Conservation (phyloP, 257 asterid genomes). For the Rubia yunnanensis region DNA sequence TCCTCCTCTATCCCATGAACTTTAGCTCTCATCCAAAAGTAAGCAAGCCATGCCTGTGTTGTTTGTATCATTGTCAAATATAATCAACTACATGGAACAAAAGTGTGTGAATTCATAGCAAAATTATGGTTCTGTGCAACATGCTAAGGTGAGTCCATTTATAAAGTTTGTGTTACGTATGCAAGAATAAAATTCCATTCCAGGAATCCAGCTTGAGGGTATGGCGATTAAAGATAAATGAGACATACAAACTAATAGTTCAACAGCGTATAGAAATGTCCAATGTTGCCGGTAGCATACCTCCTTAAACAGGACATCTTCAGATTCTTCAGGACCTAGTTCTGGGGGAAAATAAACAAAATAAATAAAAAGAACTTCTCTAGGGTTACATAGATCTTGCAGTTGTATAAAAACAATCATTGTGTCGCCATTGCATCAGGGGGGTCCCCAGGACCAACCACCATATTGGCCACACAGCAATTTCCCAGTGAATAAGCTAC, state of each 20-base stretch:
- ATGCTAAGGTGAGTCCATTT: background rate
- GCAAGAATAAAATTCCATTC: too few relatives aligned
- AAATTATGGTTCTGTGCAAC: background rate
- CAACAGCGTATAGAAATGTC: conserved; percentile 4
- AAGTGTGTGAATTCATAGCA: too few relatives aligned
- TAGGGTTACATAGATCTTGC: background rate
- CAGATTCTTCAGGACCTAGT: conserved; percentile 92
- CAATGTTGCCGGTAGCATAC: conserved; percentile 24
- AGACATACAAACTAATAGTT: background rate
- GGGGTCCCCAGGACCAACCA: background rate
- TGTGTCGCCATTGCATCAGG: background rate
- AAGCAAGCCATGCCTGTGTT: conserved; percentile 93
- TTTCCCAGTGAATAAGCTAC: background rate
- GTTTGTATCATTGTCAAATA: background rate
- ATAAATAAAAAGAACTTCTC: background rate
- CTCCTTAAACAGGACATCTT: conserved; percentile 98
- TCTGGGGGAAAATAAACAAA: conserved; percentile 36
- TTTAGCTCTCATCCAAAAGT: conserved; percentile 90
- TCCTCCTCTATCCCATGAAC: conserved; percentile 77
- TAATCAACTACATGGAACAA: background rate
- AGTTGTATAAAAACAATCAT: background rate
- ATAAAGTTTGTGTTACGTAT: too few relatives aligned
- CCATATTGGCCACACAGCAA: background rate
- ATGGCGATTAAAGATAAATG: background rate
- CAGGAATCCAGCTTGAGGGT: background rate